Base-by-base conservation (phyloP, 192 early-diverging fungal genomes). In the Diversispora epigaea region DNA sequence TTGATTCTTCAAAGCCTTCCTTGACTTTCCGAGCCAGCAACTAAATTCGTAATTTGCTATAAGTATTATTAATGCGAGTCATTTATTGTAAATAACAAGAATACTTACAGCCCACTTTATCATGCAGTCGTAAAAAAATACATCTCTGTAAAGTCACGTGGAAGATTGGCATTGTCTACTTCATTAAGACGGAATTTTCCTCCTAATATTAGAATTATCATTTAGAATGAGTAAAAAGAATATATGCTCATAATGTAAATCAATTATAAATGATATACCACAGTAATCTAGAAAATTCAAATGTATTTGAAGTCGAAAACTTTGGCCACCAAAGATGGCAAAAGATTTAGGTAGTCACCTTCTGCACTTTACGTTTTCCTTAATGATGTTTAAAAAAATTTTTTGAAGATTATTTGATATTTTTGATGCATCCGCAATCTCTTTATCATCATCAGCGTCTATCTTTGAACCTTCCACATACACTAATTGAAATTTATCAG, bases 161-260 rank as follows among this genome's bases (percentile, higher is more conserved):
- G 52, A 60, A 69, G 54, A 43, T 76, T 76, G 0, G 64, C 39
- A n/a, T 76, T 76, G 25, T 76, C 22, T 17, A 68, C 66, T 69
- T 76, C 39, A 69, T 76, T 76, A 14, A 76, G 75, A 21, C 66
- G 10, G 41, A 76, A 76, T 32, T 76, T 76, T 72, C 41, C 71
- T 76, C 15, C 71, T 72, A 72, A 60, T 12, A 72, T 45, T 0
- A 49, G 22, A 52, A 32, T n/a, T 49, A 69, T 69, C 52, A 52
- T 21, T 69, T 19, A 69, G 17, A 45, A 44, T 6, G 65, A 41
- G 66, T 39, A 62, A 67, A 66, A 17, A 47, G 65, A 12, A 55
- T 45, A 71, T 57, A 15, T 22, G 57, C 15, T 52, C 49, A 21
- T 52, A 32, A 52, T 17, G 17, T 17, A n/a, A 69, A 69, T 69